Evolutionary conservation across 208 protist genomes (phyloP), one percentile per base, ranked within the genome.

Genomic region (Trypanosoma scelopori): DNA sequence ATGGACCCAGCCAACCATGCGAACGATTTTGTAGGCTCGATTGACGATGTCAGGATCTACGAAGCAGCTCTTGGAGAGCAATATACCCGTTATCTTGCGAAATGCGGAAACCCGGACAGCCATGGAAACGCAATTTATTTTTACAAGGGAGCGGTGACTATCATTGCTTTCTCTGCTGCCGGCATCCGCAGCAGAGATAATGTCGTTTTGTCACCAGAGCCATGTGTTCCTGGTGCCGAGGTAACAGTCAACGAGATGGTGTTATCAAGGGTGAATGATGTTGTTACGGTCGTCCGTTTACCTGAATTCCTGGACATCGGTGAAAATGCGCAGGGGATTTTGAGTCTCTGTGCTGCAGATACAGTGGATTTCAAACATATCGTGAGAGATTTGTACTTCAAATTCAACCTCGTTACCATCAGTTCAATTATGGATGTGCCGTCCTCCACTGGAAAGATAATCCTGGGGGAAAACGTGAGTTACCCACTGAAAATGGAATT

Each of bases 401-500:
- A 49, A 22, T 12, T 61, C 23, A 20, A 35, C 15, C 20, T 47
- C 28, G 55, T 61, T 22, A 30, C 20, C 22, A 49, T 61, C n/a
- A 61, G 22, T 3, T 49, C 55, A 48, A 28, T 61, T 18, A 61
- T 50, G 37, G 25, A 30, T 49, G 43, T 61, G 5, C 32, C 55
- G 9, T 46, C 55, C 20, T 27, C 22, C n/a, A 49, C 0, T 28
- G 43, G 55, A 15, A 2, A 49, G n/a, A 61, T 61, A 20, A n/a
- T 12, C 0, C 25, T 61, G 6, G 20, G 22, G 47, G 39, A 61
- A 20, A 61, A 27, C 42, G 49, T 39, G 12, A 22, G 9, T 47
- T 61, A 39, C 42, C 55, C 55, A 30, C 27, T 61, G 46, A 61
- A 46, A 27, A n/a, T 61, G 41, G 25, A 49, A 61, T 7, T 61